These are phyloP conservation scores for Buxus sempervirens DNA, from an alignment of 164 flowering plant genomes.

Conservation along the genomic window DNA sequence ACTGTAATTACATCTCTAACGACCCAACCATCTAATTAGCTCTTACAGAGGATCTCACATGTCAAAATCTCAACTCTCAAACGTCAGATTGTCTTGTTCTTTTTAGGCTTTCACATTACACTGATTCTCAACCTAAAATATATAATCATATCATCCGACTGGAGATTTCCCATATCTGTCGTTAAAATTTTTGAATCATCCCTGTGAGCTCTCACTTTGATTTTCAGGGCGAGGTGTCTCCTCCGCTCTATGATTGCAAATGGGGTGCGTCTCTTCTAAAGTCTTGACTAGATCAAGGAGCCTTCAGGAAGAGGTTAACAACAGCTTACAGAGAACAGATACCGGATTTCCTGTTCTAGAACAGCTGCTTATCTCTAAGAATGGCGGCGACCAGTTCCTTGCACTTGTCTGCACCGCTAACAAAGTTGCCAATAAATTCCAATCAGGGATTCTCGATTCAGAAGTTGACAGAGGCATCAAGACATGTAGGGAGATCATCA, in stretches of 20 bases:
- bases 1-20: too few relatives aligned
- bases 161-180: too few relatives aligned
- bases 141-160: too few relatives aligned
- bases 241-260: background rate
- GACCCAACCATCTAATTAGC: too few relatives aligned
- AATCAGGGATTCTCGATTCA: background rate
- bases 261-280: constrained; percentile 38
- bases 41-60: too few relatives aligned
- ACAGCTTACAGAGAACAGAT: constrained; percentile 11
- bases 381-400: constrained; percentile 20
- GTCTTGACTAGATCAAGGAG: constrained; percentile 20
- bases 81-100: too few relatives aligned
- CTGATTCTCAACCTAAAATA: too few relatives aligned
- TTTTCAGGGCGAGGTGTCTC: too few relatives aligned
- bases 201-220: too few relatives aligned
- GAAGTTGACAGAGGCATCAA: background rate
- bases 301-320: constrained; percentile 21
- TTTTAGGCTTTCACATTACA: too few relatives aligned
- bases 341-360: constrained; percentile 17
- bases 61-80: too few relatives aligned
- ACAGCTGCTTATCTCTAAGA: constrained; percentile 16
- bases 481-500: constrained; percentile 12
- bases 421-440: constrained; percentile 14
- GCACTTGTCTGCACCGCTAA: constrained; percentile 21
- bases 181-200: too few relatives aligned